Base-by-base conservation (phyloP, 192 early-diverging fungal species). In the Backusella sp. region DNA sequence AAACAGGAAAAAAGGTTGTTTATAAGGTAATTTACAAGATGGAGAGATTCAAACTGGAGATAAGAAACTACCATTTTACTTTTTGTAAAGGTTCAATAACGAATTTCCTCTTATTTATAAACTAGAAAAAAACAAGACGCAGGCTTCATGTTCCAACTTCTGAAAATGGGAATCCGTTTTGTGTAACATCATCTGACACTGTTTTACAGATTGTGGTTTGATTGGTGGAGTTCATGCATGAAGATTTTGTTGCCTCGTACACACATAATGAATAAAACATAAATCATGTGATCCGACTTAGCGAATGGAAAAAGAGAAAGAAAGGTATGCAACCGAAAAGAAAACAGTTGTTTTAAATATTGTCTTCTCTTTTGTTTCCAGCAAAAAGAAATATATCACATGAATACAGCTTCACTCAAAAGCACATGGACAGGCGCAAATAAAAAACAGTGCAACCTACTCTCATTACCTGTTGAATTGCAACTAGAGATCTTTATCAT, bases 401-500 rank as follows among this genome's bases (percentile, higher is more conserved):
- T 62, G 56, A 28, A 62, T 23, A 62, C 9, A 62, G 56, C 26
- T 14, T 62, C 23, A 26, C 7, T 62, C 26, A 28, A 62, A 56
- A 5, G 8, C 8, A 21, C 53, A 56, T 21, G 53, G 53, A 56
- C 19, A 21, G 11, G 53, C 11, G 26, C 26, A 28, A 62, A 28
- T 23, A 62, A 62, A 28, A 62, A 12, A 52, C 23, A 49, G 6
- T 41, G 30, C 26, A 42, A 3, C 32, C 14, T 79, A 30, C 67
- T 52, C 26, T 34, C 34, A 35, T 66, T 83, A 2, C 82, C 82
- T 30, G 36, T 74, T 17, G 82, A 83, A 66, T 79, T 83, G 17
- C 37, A 70, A 65, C 67, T 68, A 2, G 73, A 73, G 15, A 83
- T 83, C 36, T 83, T 83, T 67, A 49, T 80, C 5, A n/a, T 80